Conservation (phyloP, 2,329 filamentous ascomycete species). For the Incumbomyces delicatus region DNA sequence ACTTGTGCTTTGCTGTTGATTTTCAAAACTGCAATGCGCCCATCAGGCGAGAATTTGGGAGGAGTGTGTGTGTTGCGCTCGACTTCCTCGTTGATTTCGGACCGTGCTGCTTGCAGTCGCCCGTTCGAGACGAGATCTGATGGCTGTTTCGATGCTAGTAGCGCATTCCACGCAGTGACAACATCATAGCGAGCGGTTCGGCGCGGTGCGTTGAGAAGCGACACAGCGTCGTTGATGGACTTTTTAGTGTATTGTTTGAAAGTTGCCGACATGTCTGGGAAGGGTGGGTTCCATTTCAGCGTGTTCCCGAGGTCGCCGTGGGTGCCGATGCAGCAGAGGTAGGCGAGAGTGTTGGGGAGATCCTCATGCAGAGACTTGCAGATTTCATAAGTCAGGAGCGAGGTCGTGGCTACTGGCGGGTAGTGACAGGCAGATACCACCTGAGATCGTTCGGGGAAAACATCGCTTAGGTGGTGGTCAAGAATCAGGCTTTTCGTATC, state of each 20-base stretch:
- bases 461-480: conserved; percentile 55
- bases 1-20: conserved; percentile 53
- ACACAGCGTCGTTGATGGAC: conserved; percentile 52
- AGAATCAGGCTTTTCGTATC: conserved; percentile 48
- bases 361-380: conserved; percentile 47
- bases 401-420: conserved; percentile 56
- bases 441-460: conserved; percentile 46
- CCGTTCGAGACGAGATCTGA: conserved; percentile 41
- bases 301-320: conserved; percentile 57
- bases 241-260: conserved; percentile 56
- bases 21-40: conserved; percentile 52
- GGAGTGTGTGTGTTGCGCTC: conserved; percentile 52
- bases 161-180: conserved; percentile 49
- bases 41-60: conserved; percentile 55
- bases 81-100: conserved; percentile 52
- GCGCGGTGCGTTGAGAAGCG: conserved; percentile 55
- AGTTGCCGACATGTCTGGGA: conserved; percentile 53
- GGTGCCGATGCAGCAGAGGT: conserved; percentile 56
- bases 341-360: conserved; percentile 44
- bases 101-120: conserved; percentile 44
- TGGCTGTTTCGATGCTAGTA: conserved; percentile 43
- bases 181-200: conserved; percentile 54
- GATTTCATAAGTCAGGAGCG: conserved; percentile 55
- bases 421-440: conserved; percentile 55
- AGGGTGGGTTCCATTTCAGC: conserved; percentile 56